These are phyloP conservation scores for Lonicera japonica DNA, from an alignment of 129 eudicot species.

Conservation along the genomic window DNA sequence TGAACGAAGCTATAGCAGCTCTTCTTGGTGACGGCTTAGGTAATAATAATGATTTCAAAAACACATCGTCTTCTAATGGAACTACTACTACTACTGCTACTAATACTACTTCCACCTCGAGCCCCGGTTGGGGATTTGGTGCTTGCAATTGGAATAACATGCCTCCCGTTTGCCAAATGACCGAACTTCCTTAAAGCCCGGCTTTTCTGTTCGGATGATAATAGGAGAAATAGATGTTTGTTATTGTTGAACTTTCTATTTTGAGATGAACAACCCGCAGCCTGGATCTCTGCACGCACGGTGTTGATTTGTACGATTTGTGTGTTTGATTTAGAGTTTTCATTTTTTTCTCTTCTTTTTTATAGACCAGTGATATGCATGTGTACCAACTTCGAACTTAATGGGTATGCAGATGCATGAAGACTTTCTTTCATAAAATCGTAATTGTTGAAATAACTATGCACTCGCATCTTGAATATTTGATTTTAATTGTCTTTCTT, in stretches of 20 bases:
- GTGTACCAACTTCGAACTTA: background rate
- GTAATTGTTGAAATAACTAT: background rate
- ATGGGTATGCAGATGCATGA: slow-evolving; percentile 1
- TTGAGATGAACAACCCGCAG: background rate
- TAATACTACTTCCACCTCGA: background rate
- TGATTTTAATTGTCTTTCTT: no score
- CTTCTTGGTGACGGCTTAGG: slow-evolving; percentile 10
- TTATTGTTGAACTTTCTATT: background rate
- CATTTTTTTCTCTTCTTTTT: background rate
- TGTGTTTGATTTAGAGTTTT: background rate
- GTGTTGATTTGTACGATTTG: background rate
- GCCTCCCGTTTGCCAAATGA: slow-evolving; percentile 4
- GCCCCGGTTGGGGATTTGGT: slow-evolving; percentile 3
- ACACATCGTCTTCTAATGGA: no score
- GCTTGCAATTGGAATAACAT: slow-evolving; percentile 3
- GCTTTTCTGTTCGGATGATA: no score
- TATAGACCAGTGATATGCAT: background rate
- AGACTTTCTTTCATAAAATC: background rate
- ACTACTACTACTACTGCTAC: no score
- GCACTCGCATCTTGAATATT: background rate
- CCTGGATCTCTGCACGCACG: background rate
- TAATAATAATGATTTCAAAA: background rate
- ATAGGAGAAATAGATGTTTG: background rate
- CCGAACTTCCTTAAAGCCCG: background rate
- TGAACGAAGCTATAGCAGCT: slow-evolving; percentile 8